phyloP scores from a whole-genome alignment of 2,329 filamentous ascomycete genomes.

The Stachybotrys chlorohalonatus region DNA sequence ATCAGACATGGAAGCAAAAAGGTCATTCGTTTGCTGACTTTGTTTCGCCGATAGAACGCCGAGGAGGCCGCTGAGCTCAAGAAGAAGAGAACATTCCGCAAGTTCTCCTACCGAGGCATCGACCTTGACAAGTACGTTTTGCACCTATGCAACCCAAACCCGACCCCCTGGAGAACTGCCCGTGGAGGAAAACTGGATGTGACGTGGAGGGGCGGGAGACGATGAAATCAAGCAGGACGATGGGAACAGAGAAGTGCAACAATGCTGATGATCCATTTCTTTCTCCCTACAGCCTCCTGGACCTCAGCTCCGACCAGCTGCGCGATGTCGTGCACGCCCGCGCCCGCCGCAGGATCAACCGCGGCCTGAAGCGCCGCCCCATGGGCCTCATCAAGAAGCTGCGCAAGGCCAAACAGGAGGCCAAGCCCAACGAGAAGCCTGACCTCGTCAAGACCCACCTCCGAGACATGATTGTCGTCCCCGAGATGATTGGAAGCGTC shows the following conservation, averaged over 20 bases:
- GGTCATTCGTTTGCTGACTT: neutral
- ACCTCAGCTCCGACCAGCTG: slow-evolving; percentile 97
- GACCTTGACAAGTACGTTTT: slow-evolving; percentile 93
- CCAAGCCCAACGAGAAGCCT: slow-evolving; percentile 99
- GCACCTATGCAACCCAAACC: neutral
- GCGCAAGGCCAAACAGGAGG: slow-evolving; percentile 98
- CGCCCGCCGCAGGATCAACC: slow-evolving; percentile 98
- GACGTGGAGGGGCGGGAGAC: too few species aligned
- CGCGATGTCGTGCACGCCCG: slow-evolving; percentile 99
- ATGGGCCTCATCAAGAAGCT: slow-evolving; percentile 99
- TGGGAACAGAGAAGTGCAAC: slow-evolving; percentile 2
- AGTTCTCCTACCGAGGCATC: slow-evolving; percentile 99
- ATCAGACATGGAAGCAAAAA: neutral
- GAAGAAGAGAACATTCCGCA: slow-evolving; percentile 99
- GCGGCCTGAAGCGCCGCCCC: slow-evolving; percentile 98
- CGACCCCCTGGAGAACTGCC: too few species aligned
- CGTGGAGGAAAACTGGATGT: too few species aligned
- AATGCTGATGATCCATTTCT: slow-evolving; percentile 11
- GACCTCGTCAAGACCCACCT: slow-evolving; percentile 99
- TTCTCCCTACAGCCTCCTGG: slow-evolving; percentile 67
- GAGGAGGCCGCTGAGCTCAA: slow-evolving; percentile 99
- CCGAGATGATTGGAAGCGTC: slow-evolving; percentile 99
- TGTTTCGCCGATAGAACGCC: slow-evolving; percentile 58
- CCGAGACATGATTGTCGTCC: slow-evolving; percentile 99
- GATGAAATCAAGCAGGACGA: neutral